Evolutionary conservation across 1,139 yeast genomes (phyloP).

Genomic region (Nakaseomyces bracarensis): DNA sequence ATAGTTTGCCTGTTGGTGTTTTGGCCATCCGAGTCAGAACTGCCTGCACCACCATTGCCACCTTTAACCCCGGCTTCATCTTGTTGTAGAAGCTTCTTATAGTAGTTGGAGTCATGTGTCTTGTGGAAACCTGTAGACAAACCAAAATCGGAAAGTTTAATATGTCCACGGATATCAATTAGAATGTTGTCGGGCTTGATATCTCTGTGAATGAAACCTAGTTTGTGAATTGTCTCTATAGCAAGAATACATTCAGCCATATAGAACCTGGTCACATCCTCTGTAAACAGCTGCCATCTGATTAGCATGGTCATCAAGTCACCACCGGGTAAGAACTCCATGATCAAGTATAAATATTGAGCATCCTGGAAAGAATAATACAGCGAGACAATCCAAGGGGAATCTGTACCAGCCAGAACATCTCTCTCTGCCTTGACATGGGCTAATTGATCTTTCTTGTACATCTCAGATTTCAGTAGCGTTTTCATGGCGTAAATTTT

Average conservation of each 20-base stretch:
- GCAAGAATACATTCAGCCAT: slow-evolving; percentile 85
- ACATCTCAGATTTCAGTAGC: slow-evolving; percentile 69
- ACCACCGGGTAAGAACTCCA: slow-evolving; percentile 84
- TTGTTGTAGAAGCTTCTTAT: slow-evolving; percentile 61
- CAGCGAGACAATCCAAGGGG: slow-evolving; percentile 80
- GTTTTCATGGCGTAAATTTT: slow-evolving; percentile 84
- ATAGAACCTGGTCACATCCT: slow-evolving; percentile 73
- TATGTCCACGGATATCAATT: slow-evolving; percentile 73
- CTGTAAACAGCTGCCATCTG: slow-evolving; percentile 80
- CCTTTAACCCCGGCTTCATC: slow-evolving; percentile 37
- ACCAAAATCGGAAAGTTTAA: slow-evolving; percentile 75
- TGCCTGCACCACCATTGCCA: slow-evolving; percentile 18
- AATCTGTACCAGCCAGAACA: slow-evolving; percentile 74
- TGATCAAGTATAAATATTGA: slow-evolving; percentile 64
- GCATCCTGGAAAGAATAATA: slow-evolving; percentile 77
- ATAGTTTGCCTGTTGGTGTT: slow-evolving; percentile 55
- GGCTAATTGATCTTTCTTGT: slow-evolving; percentile 72
- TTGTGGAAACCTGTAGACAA: slow-evolving; percentile 78
- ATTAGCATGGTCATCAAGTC: slow-evolving; percentile 83
- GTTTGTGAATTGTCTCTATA: slow-evolving; percentile 71
- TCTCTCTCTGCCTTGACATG: slow-evolving; percentile 84
- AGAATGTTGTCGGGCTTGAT: slow-evolving; percentile 80
- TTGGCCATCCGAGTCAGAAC: slow-evolving; percentile 15
- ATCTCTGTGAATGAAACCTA: slow-evolving; percentile 72
- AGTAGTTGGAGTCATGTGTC: slow-evolving; percentile 74